Base-by-base conservation (phyloP, 2,329 filamentous ascomycete genomes). In the Aspergillus niger region DNA sequence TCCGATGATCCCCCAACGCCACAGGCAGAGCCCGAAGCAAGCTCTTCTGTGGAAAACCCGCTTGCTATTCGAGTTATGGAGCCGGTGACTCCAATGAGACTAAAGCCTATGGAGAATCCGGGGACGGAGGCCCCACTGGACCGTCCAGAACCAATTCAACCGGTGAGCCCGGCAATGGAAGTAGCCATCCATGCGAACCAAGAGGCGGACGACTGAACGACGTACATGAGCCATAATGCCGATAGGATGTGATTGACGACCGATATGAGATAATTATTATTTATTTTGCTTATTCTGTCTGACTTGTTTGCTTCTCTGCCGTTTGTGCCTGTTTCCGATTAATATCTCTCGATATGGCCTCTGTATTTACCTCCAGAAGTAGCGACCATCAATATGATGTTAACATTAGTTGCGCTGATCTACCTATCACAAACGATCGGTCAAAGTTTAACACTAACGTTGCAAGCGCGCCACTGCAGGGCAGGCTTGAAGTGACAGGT, bases 161-260 rank as follows among this genome's bases (percentile, higher is more conserved):
- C 24, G 30, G 28, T 43, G 41, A 28, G 20, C 8, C 26, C 43
- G 11, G n/a, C 30, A 8, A 20, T 28, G 50, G 41, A 54, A 6
- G 17, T 13, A 32, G 10, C 11, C 24, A 10, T 47, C 43, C 22
- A 26, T 22, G 36, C 39, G 22, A 28, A 22, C 26, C n/a, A 38
- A 3, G 28, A 39, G 30, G n/a, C 5, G 13, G 38, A 43, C 49
- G 8, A 59, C 48, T 28, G 38, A 54, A 59, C 26, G 50, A 59
- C 13, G 13, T 59, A 53, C 36, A 59, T 54, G 57, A 59, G 39
- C 13, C 24, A 32, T 58, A 32, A 58, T 30, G 28, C 28, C 24
- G 15, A 20, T 20, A 59, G 41, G 26, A 32, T 49, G 8, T 26
- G 50, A 59, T 48, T 44, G 13, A 59, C 22, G 57, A 59, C 57